Evolutionary conservation across 352 stramenopile genomes (phyloP).

Genomic region (Phytophthora colocasiae): DNA sequence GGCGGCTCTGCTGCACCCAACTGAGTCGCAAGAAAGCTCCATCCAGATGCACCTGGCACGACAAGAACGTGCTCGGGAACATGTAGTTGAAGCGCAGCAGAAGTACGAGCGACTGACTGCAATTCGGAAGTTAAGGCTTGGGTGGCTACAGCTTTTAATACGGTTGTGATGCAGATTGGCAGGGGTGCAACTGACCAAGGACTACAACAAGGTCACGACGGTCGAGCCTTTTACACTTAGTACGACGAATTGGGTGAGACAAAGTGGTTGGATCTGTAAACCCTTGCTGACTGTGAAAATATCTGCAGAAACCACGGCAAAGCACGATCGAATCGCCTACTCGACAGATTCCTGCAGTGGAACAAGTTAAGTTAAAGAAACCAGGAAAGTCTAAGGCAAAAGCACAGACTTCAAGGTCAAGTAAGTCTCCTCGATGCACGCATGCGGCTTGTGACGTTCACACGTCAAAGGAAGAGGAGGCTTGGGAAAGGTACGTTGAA

Average conservation of each 20-base stretch:
- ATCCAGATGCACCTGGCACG: constrained; percentile 65
- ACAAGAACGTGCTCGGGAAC: constrained; percentile 58
- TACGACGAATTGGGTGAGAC: constrained; percentile 56
- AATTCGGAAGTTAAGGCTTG: too few species aligned
- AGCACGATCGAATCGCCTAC: constrained; percentile 30
- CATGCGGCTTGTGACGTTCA: constrained; percentile 9
- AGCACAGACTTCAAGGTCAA: constrained; percentile 4
- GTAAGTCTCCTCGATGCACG: constrained; percentile 19
- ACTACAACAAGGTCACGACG: constrained; percentile 63
- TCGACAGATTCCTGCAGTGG: neutral
- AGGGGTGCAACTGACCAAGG: constrained; percentile 45
- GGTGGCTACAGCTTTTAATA: neutral
- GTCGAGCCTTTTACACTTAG: constrained; percentile 69
- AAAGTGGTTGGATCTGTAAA: neutral
- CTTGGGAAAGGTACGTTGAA: constrained; percentile 52
- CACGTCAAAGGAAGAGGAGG: constrained; percentile 34
- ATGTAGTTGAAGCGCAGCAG: constrained; percentile 43
- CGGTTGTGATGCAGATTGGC: constrained; percentile 29
- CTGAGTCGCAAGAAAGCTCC: constrained; percentile 65
- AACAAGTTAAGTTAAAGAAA: constrained; percentile 6
- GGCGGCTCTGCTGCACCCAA: constrained; percentile 44
- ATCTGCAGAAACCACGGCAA: constrained; percentile 30
- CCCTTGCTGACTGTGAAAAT: neutral
- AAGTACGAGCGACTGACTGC: constrained; percentile 34
- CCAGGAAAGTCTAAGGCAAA: constrained; percentile 25